Evolutionary conservation across 176 grass and related monocot species (phyloP).

Genomic region (Ananas comosus): DNA sequence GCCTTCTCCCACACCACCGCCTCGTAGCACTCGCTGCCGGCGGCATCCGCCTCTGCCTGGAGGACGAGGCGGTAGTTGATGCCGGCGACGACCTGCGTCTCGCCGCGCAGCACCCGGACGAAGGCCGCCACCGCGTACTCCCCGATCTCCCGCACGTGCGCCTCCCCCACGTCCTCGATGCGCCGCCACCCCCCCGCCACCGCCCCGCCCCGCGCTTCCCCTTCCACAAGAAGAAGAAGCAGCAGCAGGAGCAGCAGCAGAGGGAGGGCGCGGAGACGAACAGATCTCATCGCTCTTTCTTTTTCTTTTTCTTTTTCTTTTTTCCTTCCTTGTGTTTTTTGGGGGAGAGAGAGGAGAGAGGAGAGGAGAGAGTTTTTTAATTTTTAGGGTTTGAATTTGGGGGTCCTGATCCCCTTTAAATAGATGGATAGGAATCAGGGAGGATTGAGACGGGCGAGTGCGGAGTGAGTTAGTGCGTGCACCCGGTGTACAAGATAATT

Average conservation of each 20-base stretch:
- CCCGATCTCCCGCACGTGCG: constrained; percentile 28
- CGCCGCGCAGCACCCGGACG: constrained; percentile 15
- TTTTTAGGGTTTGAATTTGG: no score
- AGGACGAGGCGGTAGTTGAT: constrained; percentile 40
- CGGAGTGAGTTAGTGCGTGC: no score
- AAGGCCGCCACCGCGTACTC: constrained; percentile 38
- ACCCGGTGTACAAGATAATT: no score
- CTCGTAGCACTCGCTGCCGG: constrained; percentile 9
- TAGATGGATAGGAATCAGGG: no score
- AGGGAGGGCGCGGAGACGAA: background rate
- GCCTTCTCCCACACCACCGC: constrained; percentile 31
- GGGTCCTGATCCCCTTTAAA: no score
- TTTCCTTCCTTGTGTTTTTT: no score
- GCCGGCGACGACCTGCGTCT: constrained; percentile 27
- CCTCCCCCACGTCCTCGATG: constrained; percentile 22
- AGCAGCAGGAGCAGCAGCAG: background rate
- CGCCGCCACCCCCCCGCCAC: constrained; percentile 2
- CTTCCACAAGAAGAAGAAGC: background rate
- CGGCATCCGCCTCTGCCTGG: background rate
- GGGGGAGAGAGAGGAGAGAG: no score
- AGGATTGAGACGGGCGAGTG: no score
- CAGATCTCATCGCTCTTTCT: no score
- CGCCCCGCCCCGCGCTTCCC: background rate
- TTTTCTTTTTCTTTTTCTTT: no score
- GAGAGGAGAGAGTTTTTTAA: no score